phyloP scores from a whole-genome alignment of 2,329 filamentous ascomycete genomes.

The Pezicula radicicola region DNA sequence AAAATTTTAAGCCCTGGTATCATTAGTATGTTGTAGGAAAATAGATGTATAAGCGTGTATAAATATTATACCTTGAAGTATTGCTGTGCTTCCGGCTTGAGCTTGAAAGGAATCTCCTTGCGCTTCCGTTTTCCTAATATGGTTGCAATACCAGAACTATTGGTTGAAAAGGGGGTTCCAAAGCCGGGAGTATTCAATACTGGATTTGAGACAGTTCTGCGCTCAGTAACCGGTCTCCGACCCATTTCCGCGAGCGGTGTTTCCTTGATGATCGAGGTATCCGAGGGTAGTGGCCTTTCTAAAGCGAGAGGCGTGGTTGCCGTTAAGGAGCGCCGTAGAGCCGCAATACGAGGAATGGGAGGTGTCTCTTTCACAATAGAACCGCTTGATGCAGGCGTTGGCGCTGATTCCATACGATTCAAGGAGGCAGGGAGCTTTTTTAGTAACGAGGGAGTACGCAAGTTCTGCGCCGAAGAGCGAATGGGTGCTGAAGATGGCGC shows the following conservation, averaged over 20 bases:
- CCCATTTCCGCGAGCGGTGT: not conserved
- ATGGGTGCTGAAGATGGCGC: constrained; percentile 37
- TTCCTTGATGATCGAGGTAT: constrained; percentile 9
- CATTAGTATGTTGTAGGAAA: no score
- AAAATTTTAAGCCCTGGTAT: constrained; percentile 51
- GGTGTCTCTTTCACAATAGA: constrained; percentile 11
- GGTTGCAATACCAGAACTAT: constrained; percentile 16
- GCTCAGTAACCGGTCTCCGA: constrained; percentile 7
- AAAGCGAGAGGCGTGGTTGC: constrained; percentile 9
- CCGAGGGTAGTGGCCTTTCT: not conserved
- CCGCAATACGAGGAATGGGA: constrained; percentile 12
- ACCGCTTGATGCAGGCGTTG: constrained; percentile 7
- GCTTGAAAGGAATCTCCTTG: constrained; percentile 32
- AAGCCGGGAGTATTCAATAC: constrained; percentile 18
- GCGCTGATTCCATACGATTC: constrained; percentile 19
- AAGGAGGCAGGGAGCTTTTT: constrained; percentile 18
- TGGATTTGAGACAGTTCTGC: constrained; percentile 20
- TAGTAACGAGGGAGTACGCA: not conserved
- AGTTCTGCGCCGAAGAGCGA: constrained; percentile 35
- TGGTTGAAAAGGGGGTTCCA: constrained; percentile 10
- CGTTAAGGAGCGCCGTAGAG: constrained; percentile 9
- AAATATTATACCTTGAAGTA: constrained; percentile 45
- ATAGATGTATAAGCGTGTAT: no score
- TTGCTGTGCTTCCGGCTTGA: constrained; percentile 48
- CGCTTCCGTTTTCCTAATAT: constrained; percentile 20